phyloP scores from a whole-genome alignment of 2,329 filamentous ascomycete species.

The Metarhizium humberi region DNA sequence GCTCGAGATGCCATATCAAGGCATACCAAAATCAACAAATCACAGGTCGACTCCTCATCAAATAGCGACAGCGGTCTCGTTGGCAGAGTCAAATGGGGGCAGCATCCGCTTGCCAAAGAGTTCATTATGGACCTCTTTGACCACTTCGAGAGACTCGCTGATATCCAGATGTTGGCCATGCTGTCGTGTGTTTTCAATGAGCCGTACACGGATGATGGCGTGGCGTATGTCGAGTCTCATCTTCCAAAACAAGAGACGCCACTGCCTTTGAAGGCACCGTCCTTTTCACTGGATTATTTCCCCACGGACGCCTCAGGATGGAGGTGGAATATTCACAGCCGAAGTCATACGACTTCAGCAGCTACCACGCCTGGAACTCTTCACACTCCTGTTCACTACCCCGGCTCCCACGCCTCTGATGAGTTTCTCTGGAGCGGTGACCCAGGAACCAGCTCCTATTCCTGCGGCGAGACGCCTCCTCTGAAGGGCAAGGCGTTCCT shows the following conservation, averaged over 20 bases:
- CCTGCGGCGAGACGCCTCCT: conserved; percentile 53
- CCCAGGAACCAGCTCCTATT: conserved; percentile 47
- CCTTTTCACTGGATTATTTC: conserved; percentile 59
- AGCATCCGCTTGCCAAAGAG: conserved; percentile 53
- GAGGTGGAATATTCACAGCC: conserved; percentile 45
- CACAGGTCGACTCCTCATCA: background rate
- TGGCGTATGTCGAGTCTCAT: conserved; percentile 48
- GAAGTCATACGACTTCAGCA: conserved; percentile 43
- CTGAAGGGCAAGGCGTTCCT: conserved; percentile 36
- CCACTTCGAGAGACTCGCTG: conserved; percentile 52
- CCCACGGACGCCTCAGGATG: conserved; percentile 47
- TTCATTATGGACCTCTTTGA: conserved; percentile 54
- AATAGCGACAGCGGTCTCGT: conserved; percentile 27
- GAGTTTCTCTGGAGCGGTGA: conserved; percentile 44
- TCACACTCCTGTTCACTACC: conserved; percentile 44
- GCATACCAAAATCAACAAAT: conserved; percentile 4
- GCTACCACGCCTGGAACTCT: conserved; percentile 48
- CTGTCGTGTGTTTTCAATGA: conserved; percentile 61
- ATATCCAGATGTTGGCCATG: conserved; percentile 65
- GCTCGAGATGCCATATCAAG: conserved; percentile 50
- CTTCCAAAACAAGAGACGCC: conserved; percentile 52
- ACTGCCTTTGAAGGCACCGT: conserved; percentile 54
- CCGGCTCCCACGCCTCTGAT: conserved; percentile 48
- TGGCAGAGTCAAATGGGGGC: conserved; percentile 59
- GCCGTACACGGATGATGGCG: conserved; percentile 42